Base-by-base conservation (phyloP, 139 green algal genomes). In the Nannochloris sp. region DNA sequence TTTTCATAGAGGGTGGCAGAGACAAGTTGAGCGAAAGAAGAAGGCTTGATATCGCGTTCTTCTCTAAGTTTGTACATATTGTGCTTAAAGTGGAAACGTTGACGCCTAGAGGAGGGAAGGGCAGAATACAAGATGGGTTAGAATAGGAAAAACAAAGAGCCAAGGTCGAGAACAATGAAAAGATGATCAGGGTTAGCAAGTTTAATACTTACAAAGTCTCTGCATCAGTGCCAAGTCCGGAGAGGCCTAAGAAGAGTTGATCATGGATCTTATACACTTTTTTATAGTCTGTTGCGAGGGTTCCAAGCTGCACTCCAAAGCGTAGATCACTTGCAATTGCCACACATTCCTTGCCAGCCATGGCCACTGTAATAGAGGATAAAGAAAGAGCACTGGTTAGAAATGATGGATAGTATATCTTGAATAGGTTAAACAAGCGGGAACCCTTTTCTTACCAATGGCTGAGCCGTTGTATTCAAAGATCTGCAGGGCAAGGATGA, bases 41-140 rank as follows among this genome's bases (percentile, higher is more conserved):
- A 80, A 24, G 94, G 94, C 74, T 85, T 89, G 81, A 99, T 99
- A 60, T 95, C 78, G 2, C 95, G 83, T 76, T 98, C 93, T 75
- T 99, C 95, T 9, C 93, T 65, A 29, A 99, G 75, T 61, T 95
- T 91, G 83, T 98, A 99, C 60, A 99, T 58, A 61, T 99, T 99
- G 82, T 99, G 90, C 59, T 81, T 84, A 78, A 99, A 98, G 10
- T 73, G 42, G 27, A 99, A 89, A 23, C 82, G 79, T 44, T 96
- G 73, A 48, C 75, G 59, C n/a, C 71, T 74, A 54, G 14, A n/a
- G n/a, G 42, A n/a, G 42, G 42, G 42, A 19, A n/a, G 42, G 42
- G 42, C 19, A n/a, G 1, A 53, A 53, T 53, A 24, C 19, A 24
- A 24, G n/a, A n/a, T 24, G 42, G 42, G 19, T 24, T n/a, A 53